phyloP scores from a whole-genome alignment of 179 eudicot species.

The Vitellaria paradoxa region DNA sequence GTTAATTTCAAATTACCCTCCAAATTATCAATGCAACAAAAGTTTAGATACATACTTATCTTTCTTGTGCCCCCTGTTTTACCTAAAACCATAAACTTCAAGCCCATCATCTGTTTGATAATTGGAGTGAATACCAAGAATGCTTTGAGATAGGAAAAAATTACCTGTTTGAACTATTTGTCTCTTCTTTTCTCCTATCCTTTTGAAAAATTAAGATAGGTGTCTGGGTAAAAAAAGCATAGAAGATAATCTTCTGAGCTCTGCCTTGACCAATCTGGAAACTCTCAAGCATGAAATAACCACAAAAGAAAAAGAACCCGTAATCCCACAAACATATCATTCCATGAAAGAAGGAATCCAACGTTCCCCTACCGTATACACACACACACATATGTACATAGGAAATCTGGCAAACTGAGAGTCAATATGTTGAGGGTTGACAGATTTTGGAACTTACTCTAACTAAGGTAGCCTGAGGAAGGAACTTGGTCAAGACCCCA shows the following conservation, averaged over 20 bases:
- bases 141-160: neutral
- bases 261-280: neutral
- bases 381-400: too few species aligned
- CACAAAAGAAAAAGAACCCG: neutral
- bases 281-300: neutral
- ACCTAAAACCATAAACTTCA: neutral
- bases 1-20: neutral
- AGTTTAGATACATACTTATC: neutral
- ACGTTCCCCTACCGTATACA: too few species aligned
- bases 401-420: neutral
- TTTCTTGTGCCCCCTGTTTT: neutral
- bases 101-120: neutral
- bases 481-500: slow-evolving; percentile 4
- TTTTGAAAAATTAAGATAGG: neutral
- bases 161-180: neutral
- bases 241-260: neutral
- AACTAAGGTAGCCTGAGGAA: neutral
- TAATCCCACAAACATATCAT: neutral
- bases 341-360: neutral
- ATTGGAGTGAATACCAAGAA: neutral
- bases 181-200: neutral
- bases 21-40: neutral
- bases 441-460: slow-evolving; percentile 7
- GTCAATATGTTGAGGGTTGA: neutral
- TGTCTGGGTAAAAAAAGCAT: neutral